phyloP scores from a whole-genome alignment of 495 filamentous ascomycete genomes.

The Daldinia caldariorum region DNA sequence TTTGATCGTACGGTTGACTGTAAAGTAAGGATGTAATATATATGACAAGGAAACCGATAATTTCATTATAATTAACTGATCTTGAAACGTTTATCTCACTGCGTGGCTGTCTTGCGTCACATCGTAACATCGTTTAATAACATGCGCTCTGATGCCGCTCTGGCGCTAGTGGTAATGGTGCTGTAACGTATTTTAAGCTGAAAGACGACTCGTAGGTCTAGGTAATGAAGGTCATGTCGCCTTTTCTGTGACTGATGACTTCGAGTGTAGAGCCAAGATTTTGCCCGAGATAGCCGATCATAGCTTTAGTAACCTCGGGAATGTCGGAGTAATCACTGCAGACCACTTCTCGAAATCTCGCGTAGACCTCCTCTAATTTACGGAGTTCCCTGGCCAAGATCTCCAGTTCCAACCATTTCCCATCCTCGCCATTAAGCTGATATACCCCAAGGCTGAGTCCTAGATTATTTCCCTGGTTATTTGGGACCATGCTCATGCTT shows the following conservation, averaged over 20 bases:
- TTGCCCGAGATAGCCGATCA: slow-evolving; percentile 56
- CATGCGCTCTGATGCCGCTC: slow-evolving; percentile 4
- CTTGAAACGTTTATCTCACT: slow-evolving; percentile 36
- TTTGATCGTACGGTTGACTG: neutral
- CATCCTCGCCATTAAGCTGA: slow-evolving; percentile 55
- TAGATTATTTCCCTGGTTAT: slow-evolving; percentile 38
- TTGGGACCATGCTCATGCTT: slow-evolving; percentile 37
- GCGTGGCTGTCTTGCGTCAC: slow-evolving; percentile 27
- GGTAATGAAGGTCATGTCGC: slow-evolving; percentile 44
- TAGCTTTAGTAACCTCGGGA: slow-evolving; percentile 52
- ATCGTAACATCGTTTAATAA: slow-evolving; percentile 36
- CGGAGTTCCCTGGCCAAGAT: slow-evolving; percentile 58
- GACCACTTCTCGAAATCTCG: slow-evolving; percentile 52
- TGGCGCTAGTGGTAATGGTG: slow-evolving; percentile 3
- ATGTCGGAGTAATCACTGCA: slow-evolving; percentile 54
- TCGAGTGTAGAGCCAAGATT: slow-evolving; percentile 51
- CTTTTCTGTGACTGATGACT: slow-evolving; percentile 51
- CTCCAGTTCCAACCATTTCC: slow-evolving; percentile 56
- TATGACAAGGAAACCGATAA: slow-evolving; percentile 12
- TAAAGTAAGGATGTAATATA: slow-evolving; percentile 5
- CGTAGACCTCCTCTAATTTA: slow-evolving; percentile 57
- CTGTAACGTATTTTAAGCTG: slow-evolving; percentile 14
- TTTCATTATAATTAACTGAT: slow-evolving; percentile 22
- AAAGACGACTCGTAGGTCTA: slow-evolving; percentile 19
- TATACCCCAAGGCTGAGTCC: slow-evolving; percentile 57